A percentile compares a stretch with the other conserved stretches of the same genome.
These are phyloP conservation scores for Trichosporon sp. DNA, from an alignment of 1,284 basidiomycete species.

Conservation along the genomic window DNA sequence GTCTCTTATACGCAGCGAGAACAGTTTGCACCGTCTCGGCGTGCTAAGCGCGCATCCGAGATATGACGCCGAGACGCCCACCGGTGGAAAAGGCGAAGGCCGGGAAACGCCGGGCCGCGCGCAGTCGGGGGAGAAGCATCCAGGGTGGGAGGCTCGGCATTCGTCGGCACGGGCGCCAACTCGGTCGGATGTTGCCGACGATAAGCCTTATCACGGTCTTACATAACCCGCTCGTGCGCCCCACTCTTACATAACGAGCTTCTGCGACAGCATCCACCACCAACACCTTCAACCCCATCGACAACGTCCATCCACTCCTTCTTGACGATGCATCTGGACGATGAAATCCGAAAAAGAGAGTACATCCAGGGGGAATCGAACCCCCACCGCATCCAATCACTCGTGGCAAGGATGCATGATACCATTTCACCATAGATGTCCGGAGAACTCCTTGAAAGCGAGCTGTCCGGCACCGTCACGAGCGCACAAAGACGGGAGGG, in stretches of 20 bases:
- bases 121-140: background rate
- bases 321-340: background rate
- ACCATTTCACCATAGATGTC: background rate
- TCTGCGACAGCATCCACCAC: too few species aligned
- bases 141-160: background rate
- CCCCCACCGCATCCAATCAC: background rate
- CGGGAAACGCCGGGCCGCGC: background rate
- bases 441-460: background rate
- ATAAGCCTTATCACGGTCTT: background rate
- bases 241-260: background rate
- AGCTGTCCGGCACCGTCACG: too few species aligned
- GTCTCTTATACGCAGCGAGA: background rate
- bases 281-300: too few species aligned
- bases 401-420: background rate
- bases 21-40: background rate
- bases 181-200: background rate
- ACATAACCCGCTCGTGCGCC: background rate
- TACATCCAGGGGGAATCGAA: slow-evolving; percentile 1
- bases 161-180: background rate
- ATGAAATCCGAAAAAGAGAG: background rate
- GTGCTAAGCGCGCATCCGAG: background rate
- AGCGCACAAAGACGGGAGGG: too few species aligned
- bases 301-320: background rate
- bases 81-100: background rate
- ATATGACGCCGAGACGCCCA: background rate